A percentile compares a stretch with the other conserved stretches of the same genome.
phyloP scores from a whole-genome alignment of 495 filamentous ascomycete genomes.

The Lasiosphaeria ovina region DNA sequence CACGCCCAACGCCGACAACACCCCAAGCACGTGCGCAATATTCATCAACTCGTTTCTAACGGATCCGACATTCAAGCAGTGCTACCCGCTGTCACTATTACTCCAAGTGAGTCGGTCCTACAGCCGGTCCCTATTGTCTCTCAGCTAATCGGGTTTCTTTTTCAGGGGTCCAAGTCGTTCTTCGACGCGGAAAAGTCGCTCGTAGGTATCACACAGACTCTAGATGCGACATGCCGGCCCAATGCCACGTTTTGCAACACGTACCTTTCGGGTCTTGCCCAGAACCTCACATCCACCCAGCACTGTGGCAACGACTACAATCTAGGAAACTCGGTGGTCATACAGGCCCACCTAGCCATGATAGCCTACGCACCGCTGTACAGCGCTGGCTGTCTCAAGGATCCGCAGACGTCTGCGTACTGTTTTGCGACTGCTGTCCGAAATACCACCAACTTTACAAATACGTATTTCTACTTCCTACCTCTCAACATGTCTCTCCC shows the following conservation, averaged over 20 bases:
- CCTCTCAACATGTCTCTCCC: conserved; percentile 73
- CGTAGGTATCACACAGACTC: conserved; percentile 61
- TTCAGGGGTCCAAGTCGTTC: conserved; percentile 57
- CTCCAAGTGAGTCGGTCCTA: conserved; percentile 53
- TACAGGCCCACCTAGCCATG: conserved; percentile 61
- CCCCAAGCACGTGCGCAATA: conserved; percentile 50
- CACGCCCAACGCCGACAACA: conserved; percentile 39
- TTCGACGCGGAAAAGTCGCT: conserved; percentile 69
- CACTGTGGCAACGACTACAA: conserved; percentile 72
- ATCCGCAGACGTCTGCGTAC: conserved; percentile 54
- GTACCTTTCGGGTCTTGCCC: conserved; percentile 59
- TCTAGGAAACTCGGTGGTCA: conserved; percentile 63
- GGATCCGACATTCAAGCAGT: conserved; percentile 61
- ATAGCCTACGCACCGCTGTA: conserved; percentile 75
- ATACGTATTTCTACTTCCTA: conserved; percentile 78
- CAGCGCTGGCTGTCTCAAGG: conserved; percentile 69
- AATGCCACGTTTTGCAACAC: conserved; percentile 56
- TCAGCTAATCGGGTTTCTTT: neutral
- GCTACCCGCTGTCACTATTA: conserved; percentile 72
- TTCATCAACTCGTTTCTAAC: conserved; percentile 69
- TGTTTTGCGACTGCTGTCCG: conserved; percentile 85
- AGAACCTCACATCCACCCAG: conserved; percentile 50
- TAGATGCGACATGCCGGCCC: conserved; percentile 69
- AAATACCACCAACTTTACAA: conserved; percentile 62
- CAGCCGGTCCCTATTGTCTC: neutral